Percentiles rank a stretch among this genome's conserved stretches.
phyloP scores from a whole-genome alignment of 768 basidiomycete species.

The Leccinum longicurvipes region DNA sequence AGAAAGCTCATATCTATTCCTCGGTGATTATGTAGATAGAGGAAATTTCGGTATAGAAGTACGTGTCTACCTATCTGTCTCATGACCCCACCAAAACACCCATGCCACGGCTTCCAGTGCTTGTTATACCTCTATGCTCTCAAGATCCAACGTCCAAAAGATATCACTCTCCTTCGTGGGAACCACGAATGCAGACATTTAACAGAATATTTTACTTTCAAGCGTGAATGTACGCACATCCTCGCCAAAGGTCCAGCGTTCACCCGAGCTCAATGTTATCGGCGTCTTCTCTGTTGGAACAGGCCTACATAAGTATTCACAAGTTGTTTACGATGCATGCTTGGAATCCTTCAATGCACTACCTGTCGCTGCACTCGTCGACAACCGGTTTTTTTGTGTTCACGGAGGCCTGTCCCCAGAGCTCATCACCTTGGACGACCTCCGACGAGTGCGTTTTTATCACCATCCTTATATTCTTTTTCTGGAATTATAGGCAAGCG shows the following conservation, averaged over 20 bases:
- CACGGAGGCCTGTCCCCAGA: slow-evolving; percentile 95
- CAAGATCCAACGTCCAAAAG: slow-evolving; percentile 86
- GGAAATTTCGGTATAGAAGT: slow-evolving; percentile 89
- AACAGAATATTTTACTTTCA: slow-evolving; percentile 98
- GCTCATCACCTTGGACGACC: slow-evolving; percentile 73
- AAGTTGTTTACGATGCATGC: slow-evolving; percentile 85
- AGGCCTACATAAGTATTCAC: slow-evolving; percentile 30
- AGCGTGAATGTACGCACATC: slow-evolving; percentile 78
- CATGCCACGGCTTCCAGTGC: slow-evolving; percentile 47
- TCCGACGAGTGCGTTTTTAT: slow-evolving; percentile 50
- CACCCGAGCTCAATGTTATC: slow-evolving; percentile 6
- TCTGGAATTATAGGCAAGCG: not conserved
- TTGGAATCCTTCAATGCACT: slow-evolving; percentile 86
- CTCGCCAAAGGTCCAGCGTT: slow-evolving; percentile 3
- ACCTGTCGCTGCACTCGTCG: slow-evolving; percentile 89
- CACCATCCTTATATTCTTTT: not conserved
- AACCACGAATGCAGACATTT: slow-evolving; percentile 98
- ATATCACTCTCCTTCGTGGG: slow-evolving; percentile 81
- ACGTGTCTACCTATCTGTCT: slow-evolving; percentile 13
- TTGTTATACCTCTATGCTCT: slow-evolving; percentile 89
- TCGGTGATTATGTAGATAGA: slow-evolving; percentile 97
- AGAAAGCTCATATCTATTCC: slow-evolving; percentile 86
- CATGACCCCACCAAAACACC: not conserved
- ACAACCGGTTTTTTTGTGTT: slow-evolving; percentile 94
- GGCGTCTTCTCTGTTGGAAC: slow-evolving; percentile 9